Evolutionary conservation across 2,329 filamentous ascomycete species (phyloP).

Genomic region (Aspergillus neoniger): DNA sequence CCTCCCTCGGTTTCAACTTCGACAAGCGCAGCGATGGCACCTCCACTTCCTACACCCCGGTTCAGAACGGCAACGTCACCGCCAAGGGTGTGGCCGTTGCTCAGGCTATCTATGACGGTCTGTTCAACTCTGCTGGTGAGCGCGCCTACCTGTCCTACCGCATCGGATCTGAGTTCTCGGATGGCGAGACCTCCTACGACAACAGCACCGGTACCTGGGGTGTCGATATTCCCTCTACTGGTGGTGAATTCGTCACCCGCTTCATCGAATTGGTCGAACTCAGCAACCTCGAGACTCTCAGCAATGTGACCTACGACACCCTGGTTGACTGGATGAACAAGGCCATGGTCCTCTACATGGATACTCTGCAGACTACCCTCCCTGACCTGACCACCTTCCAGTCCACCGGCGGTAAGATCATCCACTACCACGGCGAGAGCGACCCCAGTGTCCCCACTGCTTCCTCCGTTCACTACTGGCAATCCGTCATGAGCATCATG

Average conservation of each 20-base stretch:
- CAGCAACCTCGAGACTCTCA: constrained; percentile 45
- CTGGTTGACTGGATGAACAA: constrained; percentile 56
- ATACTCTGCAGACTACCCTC: constrained; percentile 56
- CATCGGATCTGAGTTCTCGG: constrained; percentile 28
- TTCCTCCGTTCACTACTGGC: constrained; percentile 57
- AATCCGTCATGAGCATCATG: constrained; percentile 56
- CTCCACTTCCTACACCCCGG: constrained; percentile 25
- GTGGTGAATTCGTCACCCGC: constrained; percentile 41
- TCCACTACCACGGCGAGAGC: constrained; percentile 61
- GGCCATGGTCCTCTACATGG: constrained; percentile 51
- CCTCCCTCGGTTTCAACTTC: constrained; percentile 29
- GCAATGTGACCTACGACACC: constrained; percentile 58
- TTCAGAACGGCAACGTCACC: constrained; percentile 34
- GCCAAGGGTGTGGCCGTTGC: constrained; percentile 36
- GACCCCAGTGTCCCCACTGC: constrained; percentile 56
- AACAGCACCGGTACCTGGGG: constrained; percentile 32
- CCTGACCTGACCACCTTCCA: constrained; percentile 57
- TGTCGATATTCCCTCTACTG: constrained; percentile 32
- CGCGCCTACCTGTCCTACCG: constrained; percentile 45
- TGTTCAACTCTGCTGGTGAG: constrained; percentile 43
- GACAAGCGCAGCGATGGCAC: constrained; percentile 25
- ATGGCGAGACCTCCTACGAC: constrained; percentile 29
- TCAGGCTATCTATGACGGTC: constrained; percentile 40
- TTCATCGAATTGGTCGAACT: constrained; percentile 29
- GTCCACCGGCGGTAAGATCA: constrained; percentile 54